Base-by-base conservation (phyloP, 148 eudicot species). In the Vaccinium vitisidaea region DNA sequence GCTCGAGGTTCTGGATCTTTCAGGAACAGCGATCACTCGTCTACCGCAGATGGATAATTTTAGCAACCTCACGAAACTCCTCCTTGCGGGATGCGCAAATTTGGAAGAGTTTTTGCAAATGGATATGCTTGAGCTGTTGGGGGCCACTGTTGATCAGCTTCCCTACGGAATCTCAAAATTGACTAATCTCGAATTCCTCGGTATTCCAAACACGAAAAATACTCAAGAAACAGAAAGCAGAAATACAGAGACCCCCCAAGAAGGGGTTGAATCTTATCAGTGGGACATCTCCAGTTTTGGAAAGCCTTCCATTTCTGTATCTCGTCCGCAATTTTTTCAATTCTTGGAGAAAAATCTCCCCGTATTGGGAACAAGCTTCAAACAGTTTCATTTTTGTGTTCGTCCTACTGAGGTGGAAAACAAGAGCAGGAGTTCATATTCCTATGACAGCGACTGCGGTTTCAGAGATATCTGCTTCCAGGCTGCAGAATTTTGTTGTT, bases 1-100 rank as follows among this genome's bases (percentile, higher is more conserved):
- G 58, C 80, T 87, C n/a, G 88, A 86, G 81, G 80, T 83, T 49
- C 78, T 89, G 48, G 89, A 89, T 86, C 84, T 87, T 50, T 89
- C 91, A 8, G 65, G 67, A 84, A 81, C 89, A 2, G 84, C 80
- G 23, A 83, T 88, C 2, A 61, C 27, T 61, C 0, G 4, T 61
- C 69, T 61, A 8, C 69, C 69, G 0, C 69, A 0, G 69, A 61
- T 61, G 69, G 11, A 43, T 1, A 70, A 70, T 8, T 84, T 82
- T n/a, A 61, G 19, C 53, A 85, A 46, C 36, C 85, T 86, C 61
- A 85, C 70, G 0, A 12, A 81, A 54, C 85, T 86, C 54, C 14
- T 82, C 54, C 88, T 88, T 36, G 46, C 25, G 9, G 84, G 61
- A 86, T 86, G 69, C 12, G 25, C 69, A n/a, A 21, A n/a, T 61